A percentile compares a stretch with the other conserved stretches of the same genome.
phyloP scores from a whole-genome alignment of 2,329 filamentous ascomycete species.

The Aspergillus oerlinghausenensis region DNA sequence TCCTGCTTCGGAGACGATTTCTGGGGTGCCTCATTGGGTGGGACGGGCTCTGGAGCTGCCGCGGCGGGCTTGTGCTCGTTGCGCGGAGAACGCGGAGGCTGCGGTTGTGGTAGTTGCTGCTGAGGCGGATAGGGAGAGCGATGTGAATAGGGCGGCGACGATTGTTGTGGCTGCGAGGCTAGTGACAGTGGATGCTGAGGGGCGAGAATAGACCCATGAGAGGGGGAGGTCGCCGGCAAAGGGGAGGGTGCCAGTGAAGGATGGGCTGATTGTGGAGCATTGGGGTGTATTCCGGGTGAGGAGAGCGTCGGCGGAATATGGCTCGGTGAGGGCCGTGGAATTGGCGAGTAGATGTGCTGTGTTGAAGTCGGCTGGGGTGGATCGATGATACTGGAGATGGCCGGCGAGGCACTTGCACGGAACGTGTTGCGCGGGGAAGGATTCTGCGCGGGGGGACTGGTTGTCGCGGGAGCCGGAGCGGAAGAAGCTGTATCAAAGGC shows the following conservation, averaged over 20 bases:
- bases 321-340: slow-evolving; percentile 24
- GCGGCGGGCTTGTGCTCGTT: slow-evolving; percentile 9
- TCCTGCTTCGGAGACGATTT: not conserved
- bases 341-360: slow-evolving; percentile 25
- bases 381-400: slow-evolving; percentile 86
- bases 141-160: slow-evolving; percentile 21
- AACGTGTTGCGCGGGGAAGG: slow-evolving; percentile 48
- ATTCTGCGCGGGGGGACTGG: slow-evolving; percentile 44
- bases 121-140: slow-evolving; percentile 21
- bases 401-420: slow-evolving; percentile 82
- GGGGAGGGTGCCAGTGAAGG: slow-evolving; percentile 20
- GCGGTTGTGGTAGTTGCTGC: slow-evolving; percentile 17
- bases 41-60: slow-evolving; percentile 12
- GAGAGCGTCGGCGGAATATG: slow-evolving; percentile 22
- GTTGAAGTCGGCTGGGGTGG: slow-evolving; percentile 46
- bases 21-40: slow-evolving; percentile 6
- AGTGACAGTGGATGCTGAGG: slow-evolving; percentile 11
- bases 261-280: slow-evolving; percentile 21
- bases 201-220: slow-evolving; percentile 15
- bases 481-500: slow-evolving; percentile 49
- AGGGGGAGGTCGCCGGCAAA: slow-evolving; percentile 19
- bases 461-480: slow-evolving; percentile 36
- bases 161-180: slow-evolving; percentile 11
- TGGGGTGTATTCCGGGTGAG: slow-evolving; percentile 23
- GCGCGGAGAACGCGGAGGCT: slow-evolving; percentile 9